Percentiles rank a stretch among this genome's conserved stretches.
Conservation (phyloP, 2,329 filamentous ascomycete species). For the Xylariaceae sp. region DNA sequence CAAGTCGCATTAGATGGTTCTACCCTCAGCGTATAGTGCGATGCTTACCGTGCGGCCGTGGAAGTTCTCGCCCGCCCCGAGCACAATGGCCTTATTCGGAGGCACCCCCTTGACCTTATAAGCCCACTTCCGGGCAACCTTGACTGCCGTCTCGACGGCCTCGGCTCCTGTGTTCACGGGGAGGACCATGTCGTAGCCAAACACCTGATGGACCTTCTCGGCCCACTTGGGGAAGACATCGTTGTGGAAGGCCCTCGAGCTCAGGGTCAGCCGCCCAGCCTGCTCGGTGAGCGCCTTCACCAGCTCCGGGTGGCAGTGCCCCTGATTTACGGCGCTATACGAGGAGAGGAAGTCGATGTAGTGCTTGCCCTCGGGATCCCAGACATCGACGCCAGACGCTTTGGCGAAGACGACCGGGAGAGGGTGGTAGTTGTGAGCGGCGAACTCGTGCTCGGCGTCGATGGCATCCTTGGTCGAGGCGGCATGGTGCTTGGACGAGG, state of each 20-base stretch:
- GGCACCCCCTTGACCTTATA: conserved; percentile 94
- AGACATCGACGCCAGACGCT: conserved; percentile 79
- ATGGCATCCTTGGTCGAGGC: conserved; percentile 75
- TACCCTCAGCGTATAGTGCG: conserved; percentile 1
- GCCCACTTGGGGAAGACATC: conserved; percentile 96
- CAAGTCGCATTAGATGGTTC: background rate
- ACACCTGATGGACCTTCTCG: conserved; percentile 79
- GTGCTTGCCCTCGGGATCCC: conserved; percentile 92
- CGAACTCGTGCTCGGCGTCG: conserved; percentile 70
- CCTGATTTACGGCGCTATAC: conserved; percentile 96
- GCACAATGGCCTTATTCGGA: conserved; percentile 73
- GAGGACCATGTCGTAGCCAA: conserved; percentile 95
- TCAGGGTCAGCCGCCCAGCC: conserved; percentile 81
- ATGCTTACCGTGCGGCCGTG: conserved; percentile 80
- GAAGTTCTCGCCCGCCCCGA: conserved; percentile 87
- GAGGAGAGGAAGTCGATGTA: conserved; percentile 98
- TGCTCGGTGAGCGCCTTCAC: conserved; percentile 86
- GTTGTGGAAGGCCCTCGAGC: conserved; percentile 94
- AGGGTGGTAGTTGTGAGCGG: conserved; percentile 98
- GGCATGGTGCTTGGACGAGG: conserved; percentile 55
- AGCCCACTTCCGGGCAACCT: conserved; percentile 95
- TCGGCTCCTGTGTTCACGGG: conserved; percentile 98
- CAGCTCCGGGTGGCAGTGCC: conserved; percentile 94
- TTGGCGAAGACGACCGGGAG: conserved; percentile 87
- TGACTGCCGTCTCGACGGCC: conserved; percentile 91